A percentile compares a stretch with the other conserved stretches of the same genome.
phyloP scores from a whole-genome alignment of 306 rosid genomes.

The Vigna reflexopilosa region DNA sequence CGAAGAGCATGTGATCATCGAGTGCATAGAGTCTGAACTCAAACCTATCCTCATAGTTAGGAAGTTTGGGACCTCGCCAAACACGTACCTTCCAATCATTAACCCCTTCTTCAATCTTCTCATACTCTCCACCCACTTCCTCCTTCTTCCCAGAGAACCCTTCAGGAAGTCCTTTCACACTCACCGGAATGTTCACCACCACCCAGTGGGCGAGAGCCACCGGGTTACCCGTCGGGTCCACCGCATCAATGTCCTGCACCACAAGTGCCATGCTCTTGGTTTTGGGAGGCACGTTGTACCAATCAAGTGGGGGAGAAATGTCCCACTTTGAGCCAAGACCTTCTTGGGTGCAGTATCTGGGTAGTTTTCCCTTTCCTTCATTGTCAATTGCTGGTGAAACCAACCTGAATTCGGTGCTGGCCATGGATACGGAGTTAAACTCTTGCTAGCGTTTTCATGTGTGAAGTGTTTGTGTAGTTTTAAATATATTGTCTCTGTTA shows the following conservation, averaged over 20 bases:
- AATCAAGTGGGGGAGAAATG: conserved; percentile 38
- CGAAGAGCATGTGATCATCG: conserved; percentile 13
- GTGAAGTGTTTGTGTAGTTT: no score
- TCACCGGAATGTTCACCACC: conserved; percentile 42
- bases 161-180: conserved; percentile 22
- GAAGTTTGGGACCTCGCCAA: conserved; percentile 44
- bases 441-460: neutral
- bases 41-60: conserved; percentile 41
- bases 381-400: conserved; percentile 27
- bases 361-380: conserved; percentile 17
- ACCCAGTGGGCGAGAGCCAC: conserved; percentile 33
- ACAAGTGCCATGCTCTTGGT: conserved; percentile 42
- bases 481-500: neutral
- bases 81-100: conserved; percentile 41
- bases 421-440: neutral
- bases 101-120: conserved; percentile 44
- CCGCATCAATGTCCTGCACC: conserved; percentile 36
- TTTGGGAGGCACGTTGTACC: conserved; percentile 41
- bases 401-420: conserved; percentile 20
- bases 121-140: conserved; percentile 22
- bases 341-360: conserved; percentile 40
- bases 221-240: conserved; percentile 24
- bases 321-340: conserved; percentile 42
- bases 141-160: conserved; percentile 39
- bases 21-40: conserved; percentile 45